Evolutionary conservation across 1,139 yeast species (phyloP).

Genomic region (Torulaspora pretoriensis): DNA sequence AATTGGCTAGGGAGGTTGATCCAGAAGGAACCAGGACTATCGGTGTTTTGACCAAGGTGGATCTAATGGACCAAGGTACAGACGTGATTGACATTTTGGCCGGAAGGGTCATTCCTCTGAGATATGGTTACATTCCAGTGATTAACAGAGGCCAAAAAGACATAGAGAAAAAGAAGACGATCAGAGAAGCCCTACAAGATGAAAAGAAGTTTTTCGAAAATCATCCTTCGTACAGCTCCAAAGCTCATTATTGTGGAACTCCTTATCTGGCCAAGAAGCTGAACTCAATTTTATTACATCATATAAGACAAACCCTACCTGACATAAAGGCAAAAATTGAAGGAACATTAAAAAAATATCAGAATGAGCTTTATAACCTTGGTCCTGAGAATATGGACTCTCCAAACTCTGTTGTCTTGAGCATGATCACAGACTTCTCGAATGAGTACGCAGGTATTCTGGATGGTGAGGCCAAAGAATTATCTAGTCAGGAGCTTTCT

Average conservation of each 20-base stretch:
- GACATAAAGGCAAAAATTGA: conserved; percentile 91
- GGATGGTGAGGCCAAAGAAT: conserved; percentile 90
- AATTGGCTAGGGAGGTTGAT: conserved; percentile 94
- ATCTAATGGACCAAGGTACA: conserved; percentile 98
- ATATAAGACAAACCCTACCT: conserved; percentile 89
- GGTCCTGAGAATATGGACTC: conserved; percentile 87
- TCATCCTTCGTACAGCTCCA: conserved; percentile 74
- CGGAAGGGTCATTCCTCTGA: conserved; percentile 89
- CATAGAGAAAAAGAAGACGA: conserved; percentile 80
- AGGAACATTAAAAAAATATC: conserved; percentile 75
- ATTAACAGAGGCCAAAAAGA: conserved; percentile 97
- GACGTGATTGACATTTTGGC: conserved; percentile 96
- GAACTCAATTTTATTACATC: conserved; percentile 84
- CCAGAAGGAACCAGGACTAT: conserved; percentile 96
- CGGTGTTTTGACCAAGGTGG: conserved; percentile 95
- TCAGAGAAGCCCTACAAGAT: conserved; percentile 79
- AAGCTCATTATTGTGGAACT: conserved; percentile 92
- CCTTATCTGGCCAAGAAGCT: conserved; percentile 92
- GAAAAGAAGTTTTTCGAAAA: conserved; percentile 74
- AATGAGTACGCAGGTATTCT: conserved; percentile 88
- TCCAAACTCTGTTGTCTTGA: conserved; percentile 84
- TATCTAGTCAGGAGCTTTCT: conserved; percentile 76
- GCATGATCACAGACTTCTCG: conserved; percentile 86
- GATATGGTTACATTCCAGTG: conserved; percentile 96
- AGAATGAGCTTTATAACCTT: conserved; percentile 66